Conservation (phyloP, 1,284 basidiomycete species). For the Austropuccinia psidii region DNA sequence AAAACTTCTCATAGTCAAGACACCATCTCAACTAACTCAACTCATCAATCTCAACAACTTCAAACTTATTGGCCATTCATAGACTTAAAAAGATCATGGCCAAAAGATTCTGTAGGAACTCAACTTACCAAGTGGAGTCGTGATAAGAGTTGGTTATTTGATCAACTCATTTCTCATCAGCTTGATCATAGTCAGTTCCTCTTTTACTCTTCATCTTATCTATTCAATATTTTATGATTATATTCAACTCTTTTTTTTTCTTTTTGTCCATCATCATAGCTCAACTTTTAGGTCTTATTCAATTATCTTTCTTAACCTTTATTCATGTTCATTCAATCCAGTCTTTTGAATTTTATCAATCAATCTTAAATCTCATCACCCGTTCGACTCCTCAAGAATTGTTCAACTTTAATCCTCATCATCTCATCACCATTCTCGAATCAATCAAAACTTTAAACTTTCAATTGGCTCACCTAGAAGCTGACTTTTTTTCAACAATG, state of each 20-base stretch:
- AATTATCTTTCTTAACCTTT: slow-evolving; percentile 29
- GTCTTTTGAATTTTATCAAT: slow-evolving; percentile 31
- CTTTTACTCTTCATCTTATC: background rate
- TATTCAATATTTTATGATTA: background rate
- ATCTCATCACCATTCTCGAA: background rate
- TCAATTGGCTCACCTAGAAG: slow-evolving; percentile 6
- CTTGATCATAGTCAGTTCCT: slow-evolving; percentile 10
- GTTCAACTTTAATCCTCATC: background rate
- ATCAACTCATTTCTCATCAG: slow-evolving; percentile 39
- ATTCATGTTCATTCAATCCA: slow-evolving; percentile 29
- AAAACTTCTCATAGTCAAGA: background rate
- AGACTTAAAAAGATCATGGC: slow-evolving; percentile 43
- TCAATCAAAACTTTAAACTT: background rate
- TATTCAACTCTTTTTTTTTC: background rate
- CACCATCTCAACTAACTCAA: background rate
- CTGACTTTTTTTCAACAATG: slow-evolving; percentile 21
- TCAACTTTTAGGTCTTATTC: slow-evolving; percentile 21
- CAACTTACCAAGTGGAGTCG: slow-evolving; percentile 43
- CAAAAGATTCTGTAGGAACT: slow-evolving; percentile 39
- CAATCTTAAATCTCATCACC: slow-evolving; percentile 2
- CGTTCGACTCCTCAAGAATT: background rate
- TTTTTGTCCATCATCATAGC: background rate
- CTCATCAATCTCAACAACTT: slow-evolving; percentile 6
- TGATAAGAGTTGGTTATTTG: slow-evolving; percentile 46
- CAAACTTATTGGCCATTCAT: slow-evolving; percentile 41